These are phyloP conservation scores for Hebeloma cylindrosporum DNA, from an alignment of 768 basidiomycete species.

Conservation along the genomic window DNA sequence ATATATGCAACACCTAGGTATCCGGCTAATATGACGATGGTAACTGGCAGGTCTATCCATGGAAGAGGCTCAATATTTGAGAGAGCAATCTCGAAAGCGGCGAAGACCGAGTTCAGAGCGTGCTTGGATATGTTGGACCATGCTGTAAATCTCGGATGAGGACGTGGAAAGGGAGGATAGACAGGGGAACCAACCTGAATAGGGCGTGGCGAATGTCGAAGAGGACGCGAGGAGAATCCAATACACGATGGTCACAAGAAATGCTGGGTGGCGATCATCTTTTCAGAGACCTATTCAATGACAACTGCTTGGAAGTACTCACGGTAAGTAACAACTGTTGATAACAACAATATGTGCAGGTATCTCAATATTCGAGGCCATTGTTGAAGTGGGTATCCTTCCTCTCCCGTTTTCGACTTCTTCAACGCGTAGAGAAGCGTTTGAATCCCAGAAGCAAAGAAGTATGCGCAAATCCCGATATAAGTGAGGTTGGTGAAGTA, in stretches of 20 bases:
- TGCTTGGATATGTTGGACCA: constrained; percentile 63
- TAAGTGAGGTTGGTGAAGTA: constrained; percentile 68
- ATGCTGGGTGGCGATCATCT: constrained; percentile 40
- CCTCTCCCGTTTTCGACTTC: constrained; percentile 21
- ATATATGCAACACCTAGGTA: constrained; percentile 71
- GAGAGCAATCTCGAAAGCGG: constrained; percentile 55
- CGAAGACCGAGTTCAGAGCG: constrained; percentile 55
- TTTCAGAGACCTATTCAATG: not conserved
- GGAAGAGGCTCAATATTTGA: constrained; percentile 51
- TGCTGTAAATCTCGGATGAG: constrained; percentile 31
- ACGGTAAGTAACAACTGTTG: constrained; percentile 59
- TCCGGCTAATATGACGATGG: constrained; percentile 48
- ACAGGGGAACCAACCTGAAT: constrained; percentile 32
- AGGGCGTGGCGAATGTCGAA: constrained; percentile 40
- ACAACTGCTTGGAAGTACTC: constrained; percentile 25
- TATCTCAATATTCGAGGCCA: constrained; percentile 58
- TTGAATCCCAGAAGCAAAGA: constrained; percentile 59
- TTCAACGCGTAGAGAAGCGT: constrained; percentile 41
- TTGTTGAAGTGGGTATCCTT: constrained; percentile 51
- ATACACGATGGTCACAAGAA: constrained; percentile 63
- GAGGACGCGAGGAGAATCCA: constrained; percentile 56
- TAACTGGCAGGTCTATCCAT: constrained; percentile 47
- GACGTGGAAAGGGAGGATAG: no score
- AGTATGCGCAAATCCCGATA: constrained; percentile 62
- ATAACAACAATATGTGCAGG: constrained; percentile 52